Evolutionary conservation across 139 green algal species (phyloP).

Genomic region (Chlorella sp.): DNA sequence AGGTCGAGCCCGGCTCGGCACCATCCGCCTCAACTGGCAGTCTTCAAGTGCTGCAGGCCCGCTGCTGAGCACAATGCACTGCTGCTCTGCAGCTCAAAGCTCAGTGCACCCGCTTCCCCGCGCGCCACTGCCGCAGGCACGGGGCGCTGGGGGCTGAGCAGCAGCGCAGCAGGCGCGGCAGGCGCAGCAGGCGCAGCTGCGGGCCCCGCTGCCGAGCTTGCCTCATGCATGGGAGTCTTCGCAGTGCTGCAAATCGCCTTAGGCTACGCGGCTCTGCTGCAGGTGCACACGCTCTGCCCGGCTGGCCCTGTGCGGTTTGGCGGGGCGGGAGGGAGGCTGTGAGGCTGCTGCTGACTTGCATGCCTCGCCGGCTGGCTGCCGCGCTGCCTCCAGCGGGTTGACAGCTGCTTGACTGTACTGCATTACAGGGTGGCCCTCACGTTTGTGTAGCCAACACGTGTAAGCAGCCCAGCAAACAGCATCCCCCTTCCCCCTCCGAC

Average conservation of each 20-base stretch:
- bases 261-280: conserved; percentile 14
- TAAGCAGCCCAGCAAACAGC: too few species aligned
- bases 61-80: too few species aligned
- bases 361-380: not conserved
- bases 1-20: not conserved
- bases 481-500: too few species aligned
- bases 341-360: too few species aligned
- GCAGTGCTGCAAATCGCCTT: conserved; percentile 1
- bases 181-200: not conserved
- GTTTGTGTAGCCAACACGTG: too few species aligned
- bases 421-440: too few species aligned
- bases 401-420: too few species aligned
- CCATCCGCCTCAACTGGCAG: too few species aligned
- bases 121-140: not conserved
- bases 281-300: too few species aligned
- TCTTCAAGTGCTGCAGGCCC: too few species aligned
- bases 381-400: not conserved
- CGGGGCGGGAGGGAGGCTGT: too few species aligned
- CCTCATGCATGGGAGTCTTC: conserved; percentile 10
- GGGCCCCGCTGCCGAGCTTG: not conserved
- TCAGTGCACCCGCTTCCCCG: not conserved
- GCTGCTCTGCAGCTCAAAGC: not conserved
- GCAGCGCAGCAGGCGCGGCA: not conserved
- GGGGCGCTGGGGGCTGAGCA: not conserved
- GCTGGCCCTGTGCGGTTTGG: too few species aligned